These are phyloP conservation scores for Blepharisma stoltei DNA, from an alignment of 73 alveolate genomes.

Conservation along the genomic window DNA sequence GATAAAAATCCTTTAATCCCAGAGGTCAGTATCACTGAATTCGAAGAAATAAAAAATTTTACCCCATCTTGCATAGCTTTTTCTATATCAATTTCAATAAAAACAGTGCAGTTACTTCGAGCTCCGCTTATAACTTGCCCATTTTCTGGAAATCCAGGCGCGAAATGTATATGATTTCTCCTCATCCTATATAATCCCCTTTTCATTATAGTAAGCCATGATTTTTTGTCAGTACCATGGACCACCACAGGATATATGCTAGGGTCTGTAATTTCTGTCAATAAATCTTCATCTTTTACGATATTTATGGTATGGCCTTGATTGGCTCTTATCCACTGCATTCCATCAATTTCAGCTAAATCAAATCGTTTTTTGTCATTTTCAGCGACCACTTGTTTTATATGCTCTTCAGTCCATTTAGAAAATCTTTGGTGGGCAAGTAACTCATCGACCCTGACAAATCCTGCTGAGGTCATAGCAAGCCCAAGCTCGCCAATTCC, in stretches of 20 bases:
- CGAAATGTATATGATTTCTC: conserved; percentile 81
- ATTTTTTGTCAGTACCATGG: conserved; percentile 74
- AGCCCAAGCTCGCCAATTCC: conserved; percentile 75
- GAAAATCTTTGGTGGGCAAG: conserved; percentile 31
- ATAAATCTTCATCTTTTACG: conserved; percentile 68
- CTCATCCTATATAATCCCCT: conserved; percentile 71
- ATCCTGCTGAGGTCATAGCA: conserved; percentile 70
- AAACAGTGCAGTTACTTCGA: conserved; percentile 59
- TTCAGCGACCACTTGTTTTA: conserved; percentile 52
- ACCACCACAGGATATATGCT: conserved; percentile 39
- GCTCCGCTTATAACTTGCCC: conserved; percentile 83
- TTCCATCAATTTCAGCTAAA: conserved; percentile 48
- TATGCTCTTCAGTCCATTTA: conserved; percentile 30
- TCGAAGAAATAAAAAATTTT: conserved; percentile 65
- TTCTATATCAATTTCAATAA: conserved; percentile 62
- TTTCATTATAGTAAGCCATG: conserved; percentile 50
- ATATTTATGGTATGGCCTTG: conserved; percentile 76
- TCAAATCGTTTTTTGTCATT: conserved; percentile 76
- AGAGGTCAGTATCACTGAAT: conserved; percentile 70
- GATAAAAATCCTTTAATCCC: conserved; percentile 69
- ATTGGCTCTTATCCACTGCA: conserved; percentile 65
- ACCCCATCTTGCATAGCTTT: conserved; percentile 68
- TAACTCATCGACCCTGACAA: conserved; percentile 51
- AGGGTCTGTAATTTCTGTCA: conserved; percentile 41
- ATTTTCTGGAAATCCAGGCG: conserved; percentile 69